phyloP scores from a whole-genome alignment of 495 filamentous ascomycete species.

The Aspergillus sclerotiicarbonarius region DNA sequence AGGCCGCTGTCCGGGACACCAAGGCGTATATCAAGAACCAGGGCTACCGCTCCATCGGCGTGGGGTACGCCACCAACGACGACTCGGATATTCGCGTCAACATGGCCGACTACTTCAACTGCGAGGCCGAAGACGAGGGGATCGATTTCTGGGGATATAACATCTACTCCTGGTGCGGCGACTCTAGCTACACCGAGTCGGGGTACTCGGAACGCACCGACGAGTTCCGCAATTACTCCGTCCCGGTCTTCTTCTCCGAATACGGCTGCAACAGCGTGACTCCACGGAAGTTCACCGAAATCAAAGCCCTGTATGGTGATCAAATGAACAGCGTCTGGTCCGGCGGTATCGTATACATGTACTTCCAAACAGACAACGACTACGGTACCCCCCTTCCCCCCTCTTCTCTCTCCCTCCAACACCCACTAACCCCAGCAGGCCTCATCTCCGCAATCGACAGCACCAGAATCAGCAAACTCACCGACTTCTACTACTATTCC shows the following conservation, averaged over 20 bases:
- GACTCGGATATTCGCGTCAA: constrained; percentile 72
- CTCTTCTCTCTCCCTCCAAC: background rate
- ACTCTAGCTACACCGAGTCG: constrained; percentile 67
- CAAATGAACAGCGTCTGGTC: constrained; percentile 86
- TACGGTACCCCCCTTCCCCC: constrained; percentile 58
- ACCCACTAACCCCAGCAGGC: constrained; percentile 33
- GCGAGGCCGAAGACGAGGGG: constrained; percentile 57
- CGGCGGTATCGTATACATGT: constrained; percentile 97
- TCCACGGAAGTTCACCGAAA: constrained; percentile 81
- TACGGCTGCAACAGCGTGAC: constrained; percentile 87
- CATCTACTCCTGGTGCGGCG: constrained; percentile 97
- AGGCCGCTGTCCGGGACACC: constrained; percentile 92
- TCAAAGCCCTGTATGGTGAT: constrained; percentile 72
- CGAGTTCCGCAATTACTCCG: constrained; percentile 82
- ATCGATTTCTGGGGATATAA: constrained; percentile 99
- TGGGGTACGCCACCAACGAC: constrained; percentile 95
- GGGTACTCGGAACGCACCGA: constrained; percentile 76
- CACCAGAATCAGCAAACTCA: constrained; percentile 56
- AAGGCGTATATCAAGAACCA: constrained; percentile 86
- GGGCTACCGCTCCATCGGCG: constrained; percentile 73
- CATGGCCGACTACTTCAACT: constrained; percentile 92
- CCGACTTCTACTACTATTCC: constrained; percentile 74
- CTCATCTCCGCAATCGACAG: constrained; percentile 68
- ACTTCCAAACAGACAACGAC: constrained; percentile 86
- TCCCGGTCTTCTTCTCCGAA: constrained; percentile 96